phyloP scores from a whole-genome alignment of 2,329 filamentous ascomycete species.

The Aureobasidium melanogenum region DNA sequence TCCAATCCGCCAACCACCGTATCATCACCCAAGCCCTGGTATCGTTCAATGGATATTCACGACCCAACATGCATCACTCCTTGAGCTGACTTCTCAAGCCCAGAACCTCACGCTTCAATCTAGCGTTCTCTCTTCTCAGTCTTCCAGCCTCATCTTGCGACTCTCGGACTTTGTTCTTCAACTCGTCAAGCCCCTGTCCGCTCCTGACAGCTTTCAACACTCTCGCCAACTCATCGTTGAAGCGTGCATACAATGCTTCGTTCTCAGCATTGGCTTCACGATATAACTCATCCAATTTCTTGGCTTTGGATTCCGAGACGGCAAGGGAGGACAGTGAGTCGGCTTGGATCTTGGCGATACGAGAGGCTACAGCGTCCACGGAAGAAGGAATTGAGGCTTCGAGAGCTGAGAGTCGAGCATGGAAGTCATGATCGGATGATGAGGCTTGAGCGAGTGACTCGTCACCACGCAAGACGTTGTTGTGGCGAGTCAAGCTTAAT shows the following conservation, averaged over 20 bases:
- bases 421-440: conserved; percentile 33
- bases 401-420: conserved; percentile 53
- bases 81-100: conserved; percentile 47
- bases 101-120: conserved; percentile 72
- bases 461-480: conserved; percentile 15
- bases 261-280: conserved; percentile 84
- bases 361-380: conserved; percentile 50
- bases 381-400: conserved; percentile 57
- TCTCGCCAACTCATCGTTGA: conserved; percentile 82
- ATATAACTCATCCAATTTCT: conserved; percentile 79
- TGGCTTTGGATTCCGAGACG: conserved; percentile 68
- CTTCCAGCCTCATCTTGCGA: conserved; percentile 67
- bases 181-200: conserved; percentile 69
- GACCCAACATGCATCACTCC: conserved; percentile 21
- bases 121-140: conserved; percentile 76
- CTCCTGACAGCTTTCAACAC: conserved; percentile 67
- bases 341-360: conserved; percentile 54
- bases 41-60: not conserved
- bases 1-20: not conserved
- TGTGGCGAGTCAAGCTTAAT: conserved; percentile 41
- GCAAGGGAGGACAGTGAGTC: conserved; percentile 65
- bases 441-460: not conserved
- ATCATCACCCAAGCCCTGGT: not conserved
- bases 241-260: conserved; percentile 81
- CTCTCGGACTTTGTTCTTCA: conserved; percentile 62